These are phyloP conservation scores for Fusarium sp. DNA, from an alignment of 2,329 filamentous ascomycete genomes.

Conservation along the genomic window DNA sequence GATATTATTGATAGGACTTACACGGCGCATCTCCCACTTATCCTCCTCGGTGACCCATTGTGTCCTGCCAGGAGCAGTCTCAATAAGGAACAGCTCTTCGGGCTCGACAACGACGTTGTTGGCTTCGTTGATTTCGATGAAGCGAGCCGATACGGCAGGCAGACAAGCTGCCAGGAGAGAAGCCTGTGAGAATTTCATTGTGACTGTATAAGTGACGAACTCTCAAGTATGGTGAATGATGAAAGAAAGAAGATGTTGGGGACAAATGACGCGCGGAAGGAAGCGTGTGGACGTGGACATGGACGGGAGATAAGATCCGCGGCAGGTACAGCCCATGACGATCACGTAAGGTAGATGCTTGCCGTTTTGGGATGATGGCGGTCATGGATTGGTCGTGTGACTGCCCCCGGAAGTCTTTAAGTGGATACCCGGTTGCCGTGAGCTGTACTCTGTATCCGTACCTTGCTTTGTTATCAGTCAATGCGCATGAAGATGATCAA, in stretches of 20 bases:
- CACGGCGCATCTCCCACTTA: conserved; percentile 90
- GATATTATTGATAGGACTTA: conserved; percentile 56
- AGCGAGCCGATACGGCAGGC: conserved; percentile 66
- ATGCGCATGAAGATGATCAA: not conserved
- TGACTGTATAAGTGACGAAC: not conserved
- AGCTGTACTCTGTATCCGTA: conserved; percentile 14
- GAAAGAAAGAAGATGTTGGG: conserved; percentile 11
- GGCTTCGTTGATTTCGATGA: conserved; percentile 63
- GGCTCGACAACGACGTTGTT: conserved; percentile 62
- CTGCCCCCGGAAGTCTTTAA: conserved; percentile 23
- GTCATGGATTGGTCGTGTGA: conserved; percentile 38
- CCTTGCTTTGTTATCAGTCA: conserved; percentile 4
- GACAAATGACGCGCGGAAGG: conserved; percentile 22
- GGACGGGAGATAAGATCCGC: conserved; percentile 20
- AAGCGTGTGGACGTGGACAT: not conserved
- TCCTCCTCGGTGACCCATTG: conserved; percentile 92
- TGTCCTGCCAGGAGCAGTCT: conserved; percentile 84
- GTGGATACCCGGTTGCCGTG: conserved; percentile 39
- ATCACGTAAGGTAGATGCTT: conserved; percentile 40
- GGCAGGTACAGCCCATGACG: conserved; percentile 35
- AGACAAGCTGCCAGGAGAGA: conserved; percentile 66
- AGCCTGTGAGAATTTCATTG: conserved; percentile 65
- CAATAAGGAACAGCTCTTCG: conserved; percentile 72
- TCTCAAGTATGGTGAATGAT: conserved; percentile 5
- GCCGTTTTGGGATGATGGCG: conserved; percentile 30